A percentile compares a stretch with the other conserved stretches of the same genome.
These are phyloP conservation scores for Phyllosticta capitalensis DNA, from an alignment of 2,329 filamentous ascomycete genomes.

Conservation along the genomic window DNA sequence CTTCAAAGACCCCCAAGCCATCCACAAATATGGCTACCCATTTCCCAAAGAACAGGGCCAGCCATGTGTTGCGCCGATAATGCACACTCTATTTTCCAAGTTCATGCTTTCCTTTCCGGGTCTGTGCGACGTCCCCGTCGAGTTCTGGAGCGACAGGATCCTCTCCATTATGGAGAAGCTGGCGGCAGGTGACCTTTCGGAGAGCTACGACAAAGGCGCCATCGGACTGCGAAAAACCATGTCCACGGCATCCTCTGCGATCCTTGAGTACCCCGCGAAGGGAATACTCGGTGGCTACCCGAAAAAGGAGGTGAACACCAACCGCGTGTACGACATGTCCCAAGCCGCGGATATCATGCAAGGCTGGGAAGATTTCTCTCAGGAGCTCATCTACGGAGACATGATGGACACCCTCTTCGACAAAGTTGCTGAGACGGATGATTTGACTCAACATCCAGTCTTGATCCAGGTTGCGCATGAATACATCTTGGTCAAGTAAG, in stretches of 20 bases:
- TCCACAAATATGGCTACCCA: slow-evolving; percentile 60
- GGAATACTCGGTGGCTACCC: slow-evolving; percentile 56
- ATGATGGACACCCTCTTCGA: slow-evolving; percentile 57
- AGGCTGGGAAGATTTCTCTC: slow-evolving; percentile 59
- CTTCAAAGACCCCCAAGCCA: slow-evolving; percentile 57
- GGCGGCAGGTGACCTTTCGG: slow-evolving; percentile 60
- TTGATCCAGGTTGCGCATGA: slow-evolving; percentile 56
- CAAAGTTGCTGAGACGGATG: slow-evolving; percentile 49
- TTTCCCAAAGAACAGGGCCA: slow-evolving; percentile 42
- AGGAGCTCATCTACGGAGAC: slow-evolving; percentile 58
- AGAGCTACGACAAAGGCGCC: slow-evolving; percentile 72
- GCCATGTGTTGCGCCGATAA: slow-evolving; percentile 50
- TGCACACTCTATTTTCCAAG: slow-evolving; percentile 58
- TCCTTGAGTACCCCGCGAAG: slow-evolving; percentile 60
- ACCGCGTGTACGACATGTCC: slow-evolving; percentile 45
- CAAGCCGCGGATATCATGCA: slow-evolving; percentile 51
- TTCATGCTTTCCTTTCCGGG: slow-evolving; percentile 59
- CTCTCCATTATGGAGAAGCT: slow-evolving; percentile 33
- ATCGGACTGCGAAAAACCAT: slow-evolving; percentile 67
- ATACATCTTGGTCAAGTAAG: slow-evolving; percentile 61
- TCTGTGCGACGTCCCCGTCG: slow-evolving; percentile 48
- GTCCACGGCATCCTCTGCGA: slow-evolving; percentile 58
- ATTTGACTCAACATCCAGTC: slow-evolving; percentile 54
- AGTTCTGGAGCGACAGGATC: slow-evolving; percentile 35
- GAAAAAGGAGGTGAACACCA: slow-evolving; percentile 22